Conservation (phyloP, 2,329 filamentous ascomycete genomes). For the Ophiocordyceps camponoti-saundersi region DNA sequence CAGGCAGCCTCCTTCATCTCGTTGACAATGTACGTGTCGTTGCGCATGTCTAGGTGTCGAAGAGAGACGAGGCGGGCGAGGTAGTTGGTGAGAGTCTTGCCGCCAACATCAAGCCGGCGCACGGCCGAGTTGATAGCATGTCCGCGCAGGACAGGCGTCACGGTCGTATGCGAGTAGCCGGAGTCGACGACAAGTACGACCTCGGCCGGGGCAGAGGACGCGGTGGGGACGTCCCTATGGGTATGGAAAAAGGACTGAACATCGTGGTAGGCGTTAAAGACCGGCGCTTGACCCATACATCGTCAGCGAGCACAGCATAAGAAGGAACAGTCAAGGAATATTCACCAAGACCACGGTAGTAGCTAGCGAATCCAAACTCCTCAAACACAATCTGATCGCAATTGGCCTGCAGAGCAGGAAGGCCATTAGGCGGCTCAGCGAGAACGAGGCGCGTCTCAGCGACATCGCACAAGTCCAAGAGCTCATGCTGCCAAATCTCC, state of each 20-base stretch:
- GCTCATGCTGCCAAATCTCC: constrained; percentile 85
- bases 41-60: constrained; percentile 88
- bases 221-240: constrained; percentile 25
- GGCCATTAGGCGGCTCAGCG: constrained; percentile 69
- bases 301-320: not conserved
- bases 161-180: constrained; percentile 82
- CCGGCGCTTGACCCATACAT: constrained; percentile 33
- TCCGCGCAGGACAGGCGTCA: constrained; percentile 73
- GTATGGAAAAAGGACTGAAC: constrained; percentile 52
- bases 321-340: no score
- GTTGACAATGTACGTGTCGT: constrained; percentile 85
- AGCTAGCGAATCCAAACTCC: constrained; percentile 83
- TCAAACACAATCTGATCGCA: constrained; percentile 96
- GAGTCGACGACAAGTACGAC: constrained; percentile 79
- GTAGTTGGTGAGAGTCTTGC: constrained; percentile 86
- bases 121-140: constrained; percentile 66
- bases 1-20: constrained; percentile 88
- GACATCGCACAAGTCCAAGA: constrained; percentile 65
- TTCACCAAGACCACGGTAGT: constrained; percentile 57
- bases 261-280: constrained; percentile 71
- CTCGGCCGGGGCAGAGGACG: constrained; percentile 44
- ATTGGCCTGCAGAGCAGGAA: constrained; percentile 68
- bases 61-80: constrained; percentile 78
- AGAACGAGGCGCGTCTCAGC: constrained; percentile 69
- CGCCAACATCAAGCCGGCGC: constrained; percentile 75